A percentile compares a stretch with the other conserved stretches of the same genome.
These are phyloP conservation scores for Rhynchosporium graminicola DNA, from an alignment of 2,329 filamentous ascomycete genomes.

Conservation along the genomic window DNA sequence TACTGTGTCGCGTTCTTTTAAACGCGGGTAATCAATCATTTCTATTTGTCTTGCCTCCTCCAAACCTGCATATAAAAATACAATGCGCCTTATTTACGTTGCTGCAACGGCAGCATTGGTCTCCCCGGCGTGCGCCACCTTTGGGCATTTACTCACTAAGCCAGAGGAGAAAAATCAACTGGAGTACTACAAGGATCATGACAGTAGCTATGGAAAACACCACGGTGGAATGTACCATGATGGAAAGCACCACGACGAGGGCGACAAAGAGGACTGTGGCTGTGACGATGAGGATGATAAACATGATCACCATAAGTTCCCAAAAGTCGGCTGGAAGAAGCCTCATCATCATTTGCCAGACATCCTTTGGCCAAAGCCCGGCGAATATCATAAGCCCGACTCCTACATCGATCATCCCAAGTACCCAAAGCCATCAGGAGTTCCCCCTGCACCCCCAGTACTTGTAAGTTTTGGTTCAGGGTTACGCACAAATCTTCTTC, in stretches of 20 bases:
- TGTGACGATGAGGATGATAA: not conserved
- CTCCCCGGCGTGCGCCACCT: slow-evolving; percentile 7
- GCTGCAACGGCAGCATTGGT: not conserved
- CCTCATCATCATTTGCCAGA: slow-evolving; percentile 1
- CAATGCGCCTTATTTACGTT: slow-evolving; percentile 8
- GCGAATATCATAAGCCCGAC: not conserved
- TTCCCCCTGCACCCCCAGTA: not conserved
- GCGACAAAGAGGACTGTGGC: not conserved
- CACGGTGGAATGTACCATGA: no score
- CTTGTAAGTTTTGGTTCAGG: not conserved
- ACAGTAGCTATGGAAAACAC: no score
- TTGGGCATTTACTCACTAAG: not conserved
- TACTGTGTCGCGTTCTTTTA: not conserved
- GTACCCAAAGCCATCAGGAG: not conserved
- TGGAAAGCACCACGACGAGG: not conserved
- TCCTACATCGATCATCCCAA: not conserved
- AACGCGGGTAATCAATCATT: not conserved
- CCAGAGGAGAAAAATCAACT: not conserved
- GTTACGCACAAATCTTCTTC: not conserved
- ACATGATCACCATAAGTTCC: not conserved
- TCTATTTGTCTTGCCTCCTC: not conserved
- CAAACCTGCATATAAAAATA: not conserved
- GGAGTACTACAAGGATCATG: no score
- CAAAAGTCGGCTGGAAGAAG: not conserved
- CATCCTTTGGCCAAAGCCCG: not conserved